Percentiles rank a stretch among this genome's conserved stretches.
Evolutionary conservation across 306 rosid genomes (phyloP).

Genomic region (Macrotyloma uniflorum): DNA sequence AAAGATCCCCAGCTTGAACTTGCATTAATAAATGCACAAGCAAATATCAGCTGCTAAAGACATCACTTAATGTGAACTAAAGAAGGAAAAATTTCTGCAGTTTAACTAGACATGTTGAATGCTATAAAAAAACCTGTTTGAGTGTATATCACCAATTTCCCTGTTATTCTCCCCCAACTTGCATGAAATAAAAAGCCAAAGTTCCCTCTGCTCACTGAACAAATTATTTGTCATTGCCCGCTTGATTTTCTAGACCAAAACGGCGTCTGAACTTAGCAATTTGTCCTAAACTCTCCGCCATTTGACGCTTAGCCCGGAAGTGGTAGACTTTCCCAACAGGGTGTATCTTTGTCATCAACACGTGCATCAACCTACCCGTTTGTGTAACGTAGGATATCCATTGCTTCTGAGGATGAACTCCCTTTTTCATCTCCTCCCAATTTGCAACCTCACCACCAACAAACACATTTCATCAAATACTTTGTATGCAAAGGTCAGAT

Average conservation of each 20-base stretch:
- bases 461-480: conserved; percentile 48
- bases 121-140: conserved; percentile 11
- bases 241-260: conserved; percentile 52
- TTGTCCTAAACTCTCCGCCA: conserved; percentile 86
- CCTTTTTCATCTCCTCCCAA: conserved; percentile 77
- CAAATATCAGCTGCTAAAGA: conserved; percentile 2
- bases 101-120: background rate
- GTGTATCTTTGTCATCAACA: conserved; percentile 90
- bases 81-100: conserved; percentile 17
- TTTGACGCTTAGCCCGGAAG: conserved; percentile 82
- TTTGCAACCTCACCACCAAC: conserved; percentile 1
- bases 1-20: conserved; percentile 16
- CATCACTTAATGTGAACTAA: conserved; percentile 2
- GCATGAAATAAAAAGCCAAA: conserved; percentile 32
- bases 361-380: conserved; percentile 84
- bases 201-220: background rate
- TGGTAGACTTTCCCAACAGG: conserved; percentile 89
- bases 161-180: conserved; percentile 2
- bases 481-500: conserved; percentile 5
- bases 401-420: conserved; percentile 92
- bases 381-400: conserved; percentile 93
- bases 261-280: conserved; percentile 91
- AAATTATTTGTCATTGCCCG: conserved; percentile 46
- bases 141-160: background rate
- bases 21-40: background rate